phyloP scores from a whole-genome alignment of 2,329 filamentous ascomycete genomes.

The Penicillium hordei region DNA sequence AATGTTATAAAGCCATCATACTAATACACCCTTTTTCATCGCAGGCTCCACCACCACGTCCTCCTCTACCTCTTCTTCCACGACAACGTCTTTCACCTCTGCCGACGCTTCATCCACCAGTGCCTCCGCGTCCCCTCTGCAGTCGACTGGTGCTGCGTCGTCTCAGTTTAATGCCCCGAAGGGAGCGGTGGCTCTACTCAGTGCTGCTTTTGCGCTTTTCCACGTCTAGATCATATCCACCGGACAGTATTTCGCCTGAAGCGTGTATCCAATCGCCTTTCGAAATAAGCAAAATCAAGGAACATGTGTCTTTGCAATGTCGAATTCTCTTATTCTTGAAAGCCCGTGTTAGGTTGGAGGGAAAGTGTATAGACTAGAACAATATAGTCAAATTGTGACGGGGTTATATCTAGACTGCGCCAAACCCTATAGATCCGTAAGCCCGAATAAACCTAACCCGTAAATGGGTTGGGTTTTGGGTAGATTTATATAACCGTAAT shows the following conservation, averaged over 20 bases:
- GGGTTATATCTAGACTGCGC: background rate
- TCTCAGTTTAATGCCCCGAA: constrained; percentile 1
- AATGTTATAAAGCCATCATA: background rate
- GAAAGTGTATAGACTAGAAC: background rate
- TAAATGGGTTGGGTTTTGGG: too few species aligned
- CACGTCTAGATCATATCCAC: background rate
- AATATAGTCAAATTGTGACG: background rate
- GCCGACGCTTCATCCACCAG: background rate
- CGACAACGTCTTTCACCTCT: background rate
- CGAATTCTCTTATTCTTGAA: background rate
- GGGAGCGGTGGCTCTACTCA: constrained; percentile 1
- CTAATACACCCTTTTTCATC: background rate
- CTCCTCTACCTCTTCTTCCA: background rate
- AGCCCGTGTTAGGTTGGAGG: background rate
- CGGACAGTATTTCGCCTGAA: background rate
- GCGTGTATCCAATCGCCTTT: background rate
- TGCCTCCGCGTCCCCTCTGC: background rate
- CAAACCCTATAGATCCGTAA: too few species aligned
- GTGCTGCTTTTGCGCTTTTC: constrained; percentile 7
- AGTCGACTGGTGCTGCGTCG: background rate
- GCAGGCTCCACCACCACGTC: background rate
- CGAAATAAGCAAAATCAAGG: background rate
- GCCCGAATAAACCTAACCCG: too few species aligned
- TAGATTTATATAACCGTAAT: too few species aligned
- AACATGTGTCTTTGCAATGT: too few species aligned